Evolutionary conservation across 768 basidiomycete species (phyloP).

Genomic region (Kwoniella bestiolae): DNA sequence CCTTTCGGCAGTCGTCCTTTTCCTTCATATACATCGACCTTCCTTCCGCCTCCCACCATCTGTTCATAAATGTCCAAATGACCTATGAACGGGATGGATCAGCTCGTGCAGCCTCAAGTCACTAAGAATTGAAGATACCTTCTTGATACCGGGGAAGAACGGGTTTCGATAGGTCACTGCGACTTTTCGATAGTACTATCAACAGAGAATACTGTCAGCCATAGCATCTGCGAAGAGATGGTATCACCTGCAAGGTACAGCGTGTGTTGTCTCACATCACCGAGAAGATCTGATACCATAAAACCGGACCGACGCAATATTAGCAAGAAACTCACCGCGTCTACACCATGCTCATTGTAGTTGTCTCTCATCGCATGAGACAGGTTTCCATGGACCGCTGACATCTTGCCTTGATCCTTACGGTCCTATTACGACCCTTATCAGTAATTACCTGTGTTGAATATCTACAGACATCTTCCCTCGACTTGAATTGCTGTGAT

Average conservation of each 20-base stretch:
- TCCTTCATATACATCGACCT: constrained; percentile 59
- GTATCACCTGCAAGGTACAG: too few species aligned
- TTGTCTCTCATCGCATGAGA: constrained; percentile 64
- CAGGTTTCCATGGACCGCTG: constrained; percentile 49
- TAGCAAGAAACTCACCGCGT: constrained; percentile 61
- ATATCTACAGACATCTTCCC: not conserved
- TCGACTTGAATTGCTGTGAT: not conserved
- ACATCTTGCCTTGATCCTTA: constrained; percentile 13
- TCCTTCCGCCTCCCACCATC: constrained; percentile 57
- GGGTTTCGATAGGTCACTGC: constrained; percentile 74
- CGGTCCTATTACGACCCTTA: too few species aligned
- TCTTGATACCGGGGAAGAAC: constrained; percentile 70
- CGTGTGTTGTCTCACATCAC: too few species aligned
- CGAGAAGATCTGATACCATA: too few species aligned
- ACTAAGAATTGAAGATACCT: constrained; percentile 64
- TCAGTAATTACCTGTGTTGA: too few species aligned
- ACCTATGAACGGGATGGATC: constrained; percentile 19
- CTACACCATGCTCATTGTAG: constrained; percentile 65
- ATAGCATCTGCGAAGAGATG: not conserved
- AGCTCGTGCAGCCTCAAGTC: constrained; percentile 58
- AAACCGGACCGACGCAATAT: too few species aligned
- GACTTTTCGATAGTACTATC: constrained; percentile 69
- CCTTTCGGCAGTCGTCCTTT: constrained; percentile 28
- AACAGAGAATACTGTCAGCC: constrained; percentile 5
- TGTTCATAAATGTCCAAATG: constrained; percentile 54